Evolutionary conservation across 2,329 filamentous ascomycete species (phyloP), one percentile per base, ranked within the genome.

Genomic region (Scedosporium minutisporum): DNA sequence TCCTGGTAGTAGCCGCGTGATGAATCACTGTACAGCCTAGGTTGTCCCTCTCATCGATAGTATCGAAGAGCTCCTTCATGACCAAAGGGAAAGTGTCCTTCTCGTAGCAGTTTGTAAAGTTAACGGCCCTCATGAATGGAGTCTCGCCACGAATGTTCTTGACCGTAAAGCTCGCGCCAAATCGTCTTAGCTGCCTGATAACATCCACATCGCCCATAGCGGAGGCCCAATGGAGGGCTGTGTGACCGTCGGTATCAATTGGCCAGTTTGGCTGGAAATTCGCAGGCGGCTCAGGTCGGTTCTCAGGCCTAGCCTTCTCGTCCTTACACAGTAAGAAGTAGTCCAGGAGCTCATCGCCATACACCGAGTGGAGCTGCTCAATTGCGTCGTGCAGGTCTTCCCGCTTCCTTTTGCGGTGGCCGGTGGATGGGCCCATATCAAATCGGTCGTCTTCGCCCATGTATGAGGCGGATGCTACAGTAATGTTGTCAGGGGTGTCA

Each of bases 101-200:
- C 73, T 97, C 95, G 73, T 88, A 95, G 72, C 95, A 96, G 74
- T 99, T 99, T 57, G 93, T 97, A 74, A 97, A 99, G 71, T 96
- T 85, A 63, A 97, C 93, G 5, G 91, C 90, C 53, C 93, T 88
- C 85, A 99, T 97, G 42, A 99, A 84, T 0, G 95, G 93, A 0
- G 95, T 97, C 75, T 97, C 93, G 63, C 89, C 88, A 21, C 86
- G 80, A 55, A 84, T 77, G 63, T 92, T 93, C 62, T 88, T 82
- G 2, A 87, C 86, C 33, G 86, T 84, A 16, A 91, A 80, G 65
- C 86, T 86, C 10, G 93, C 92, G 51, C 90, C 88, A 65, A 93
- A 91, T 48, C 86, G 83, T 68, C 95, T 88, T 18, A 99, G 80
- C 73, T 96, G 89, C 73, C 88, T 91, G 65, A 97, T 91, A 16